These are phyloP conservation scores for Xenoacremonium recifei DNA, from an alignment of 2,329 filamentous ascomycete species.

Conservation along the genomic window DNA sequence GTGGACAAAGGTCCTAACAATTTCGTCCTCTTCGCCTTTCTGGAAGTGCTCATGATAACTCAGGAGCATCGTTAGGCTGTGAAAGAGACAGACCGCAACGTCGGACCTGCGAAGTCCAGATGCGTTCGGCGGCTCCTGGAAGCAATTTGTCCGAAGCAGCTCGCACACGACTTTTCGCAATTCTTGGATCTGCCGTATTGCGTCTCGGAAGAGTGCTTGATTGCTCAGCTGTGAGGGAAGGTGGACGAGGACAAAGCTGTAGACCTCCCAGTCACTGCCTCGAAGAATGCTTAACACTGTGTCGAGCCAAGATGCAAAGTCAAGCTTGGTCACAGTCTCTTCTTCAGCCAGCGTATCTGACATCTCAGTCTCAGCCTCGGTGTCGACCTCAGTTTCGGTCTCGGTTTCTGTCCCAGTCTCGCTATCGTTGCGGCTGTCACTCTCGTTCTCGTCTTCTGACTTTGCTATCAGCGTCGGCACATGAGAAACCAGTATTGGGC, in stretches of 20 bases:
- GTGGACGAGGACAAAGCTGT: constrained; percentile 85
- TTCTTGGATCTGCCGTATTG: constrained; percentile 71
- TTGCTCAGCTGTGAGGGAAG: constrained; percentile 87
- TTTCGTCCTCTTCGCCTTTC: constrained; percentile 83
- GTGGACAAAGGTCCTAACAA: constrained; percentile 81
- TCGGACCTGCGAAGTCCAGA: constrained; percentile 83
- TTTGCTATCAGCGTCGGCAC: constrained; percentile 19
- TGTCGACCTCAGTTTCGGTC: constrained; percentile 8
- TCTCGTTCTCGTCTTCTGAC: constrained; percentile 10
- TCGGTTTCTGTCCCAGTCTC: background rate
- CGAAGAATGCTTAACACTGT: constrained; percentile 70
- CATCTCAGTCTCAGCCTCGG: constrained; percentile 15
- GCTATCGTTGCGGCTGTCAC: background rate
- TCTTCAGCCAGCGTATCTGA: no score
- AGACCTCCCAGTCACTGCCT: constrained; percentile 81
- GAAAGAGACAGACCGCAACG: constrained; percentile 84
- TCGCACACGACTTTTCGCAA: constrained; percentile 78
- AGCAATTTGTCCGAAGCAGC: constrained; percentile 73
- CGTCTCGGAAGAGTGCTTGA: constrained; percentile 75
- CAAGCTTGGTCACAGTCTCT: constrained; percentile 45
- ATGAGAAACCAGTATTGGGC: constrained; percentile 50
- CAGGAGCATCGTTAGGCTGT: constrained; percentile 81
- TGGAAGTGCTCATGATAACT: constrained; percentile 86
- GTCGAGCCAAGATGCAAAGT: constrained; percentile 72
- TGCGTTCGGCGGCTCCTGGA: constrained; percentile 77